Evolutionary conservation across 129 eudicot genomes (phyloP), one percentile per base, ranked within the genome.

Genomic region (Gnaphalium uliginosum): DNA sequence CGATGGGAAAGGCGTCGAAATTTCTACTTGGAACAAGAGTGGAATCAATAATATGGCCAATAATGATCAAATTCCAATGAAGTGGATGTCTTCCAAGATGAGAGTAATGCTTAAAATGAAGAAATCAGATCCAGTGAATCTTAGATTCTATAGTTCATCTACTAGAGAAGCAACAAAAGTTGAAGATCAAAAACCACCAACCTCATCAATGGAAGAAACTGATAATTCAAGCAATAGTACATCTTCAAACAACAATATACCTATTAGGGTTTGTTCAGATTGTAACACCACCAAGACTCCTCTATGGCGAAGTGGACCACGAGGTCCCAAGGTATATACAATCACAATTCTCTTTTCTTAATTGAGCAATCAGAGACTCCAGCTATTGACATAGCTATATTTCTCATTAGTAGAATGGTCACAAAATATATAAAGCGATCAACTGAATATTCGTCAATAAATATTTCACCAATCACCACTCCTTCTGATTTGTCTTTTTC

Each of bases 31-130:
- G 91, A 86, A 83, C 75, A 75, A 82, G 64, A 79, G 78, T 57
- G 82, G 50, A 51, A 53, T 41, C 10, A 46, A 9, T 24, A 39
- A 19, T 62, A 30, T 76, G 76, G 60, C 8, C 23, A 54, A 71
- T 50, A 68, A 68, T 75, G 75, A 73, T 73, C 83, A 65, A 66
- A 56, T 60, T 81, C 84, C 84, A 72, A 84, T 84, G 58, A 88
- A 88, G 79, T 88, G 90, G 91, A 84, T 83, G 89, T 82, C 87
- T 74, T 80, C 93, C 37, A 88, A 90, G 86, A 88, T 87, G 89
- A 84, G 89, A 77, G 78, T 85, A 72, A 85, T 83, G 89, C 79
- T 78, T 48, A 87, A 83, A 76, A 88, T 84, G 86, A 85, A 81
- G 81, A 86, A 88, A 66, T 51, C 83, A 4, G 78, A 35, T 75